Conservation (phyloP, 2,329 filamentous ascomycete genomes). For the Nemania sp. region DNA sequence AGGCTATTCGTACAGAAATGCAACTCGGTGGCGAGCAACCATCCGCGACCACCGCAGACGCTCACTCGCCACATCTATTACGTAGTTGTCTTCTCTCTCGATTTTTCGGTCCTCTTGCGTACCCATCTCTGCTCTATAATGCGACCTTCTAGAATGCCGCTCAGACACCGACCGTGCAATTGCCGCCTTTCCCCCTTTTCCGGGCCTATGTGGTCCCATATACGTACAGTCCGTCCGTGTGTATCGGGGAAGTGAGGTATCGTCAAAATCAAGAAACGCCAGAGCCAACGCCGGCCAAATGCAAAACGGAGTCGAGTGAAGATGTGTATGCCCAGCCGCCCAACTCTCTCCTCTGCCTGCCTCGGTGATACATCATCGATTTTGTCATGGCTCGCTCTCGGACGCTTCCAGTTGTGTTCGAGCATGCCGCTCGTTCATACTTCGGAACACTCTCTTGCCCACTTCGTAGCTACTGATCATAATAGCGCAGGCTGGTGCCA, state of each 20-base stretch:
- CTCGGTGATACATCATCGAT: neutral
- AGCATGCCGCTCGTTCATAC: slow-evolving; percentile 64
- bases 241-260: slow-evolving; percentile 33
- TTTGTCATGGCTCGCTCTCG: slow-evolving; percentile 9
- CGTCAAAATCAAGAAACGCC: slow-evolving; percentile 25
- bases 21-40: neutral
- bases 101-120: slow-evolving; percentile 15
- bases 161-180: neutral
- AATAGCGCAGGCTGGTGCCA: slow-evolving; percentile 94
- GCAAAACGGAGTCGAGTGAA: slow-evolving; percentile 33
- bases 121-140: slow-evolving; percentile 15
- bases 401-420: slow-evolving; percentile 31
- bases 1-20: neutral
- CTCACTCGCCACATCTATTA: neutral
- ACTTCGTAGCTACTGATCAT: slow-evolving; percentile 99
- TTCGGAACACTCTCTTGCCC: slow-evolving; percentile 83
- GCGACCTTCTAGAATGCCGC: slow-evolving; percentile 16
- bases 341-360: neutral
- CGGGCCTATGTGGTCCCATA: neutral
- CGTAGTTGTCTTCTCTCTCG: neutral
- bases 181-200: neutral
- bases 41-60: neutral
- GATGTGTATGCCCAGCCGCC: slow-evolving; percentile 4
- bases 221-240: slow-evolving; percentile 4
- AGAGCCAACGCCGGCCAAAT: slow-evolving; percentile 37